These are phyloP conservation scores for Ochetophila trinervis DNA, from an alignment of 306 rosid genomes.

Conservation along the genomic window DNA sequence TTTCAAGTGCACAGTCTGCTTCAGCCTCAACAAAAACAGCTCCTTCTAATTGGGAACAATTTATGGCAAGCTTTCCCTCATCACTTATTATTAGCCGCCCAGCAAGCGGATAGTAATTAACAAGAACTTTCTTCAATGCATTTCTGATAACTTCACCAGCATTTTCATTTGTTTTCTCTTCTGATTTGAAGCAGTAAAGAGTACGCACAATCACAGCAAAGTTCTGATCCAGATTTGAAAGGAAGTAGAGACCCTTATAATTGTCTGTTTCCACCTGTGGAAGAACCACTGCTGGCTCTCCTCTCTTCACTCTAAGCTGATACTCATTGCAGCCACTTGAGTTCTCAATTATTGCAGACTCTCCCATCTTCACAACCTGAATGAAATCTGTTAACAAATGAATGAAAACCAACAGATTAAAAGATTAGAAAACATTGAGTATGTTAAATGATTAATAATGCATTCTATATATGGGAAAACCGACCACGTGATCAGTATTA, in stretches of 20 bases:
- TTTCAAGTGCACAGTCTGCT: constrained; percentile 51
- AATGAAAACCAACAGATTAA: neutral
- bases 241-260: constrained; percentile 50
- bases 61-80: constrained; percentile 71
- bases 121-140: constrained; percentile 62
- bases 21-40: constrained; percentile 80
- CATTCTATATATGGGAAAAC: too few species aligned
- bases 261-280: constrained; percentile 51
- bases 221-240: constrained; percentile 74
- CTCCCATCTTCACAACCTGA: constrained; percentile 22
- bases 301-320: constrained; percentile 43
- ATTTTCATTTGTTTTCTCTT: constrained; percentile 43
- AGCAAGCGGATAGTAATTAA: constrained; percentile 61
- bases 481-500: too few species aligned
- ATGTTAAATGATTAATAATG: too few species aligned
- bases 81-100: constrained; percentile 51
- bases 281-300: constrained; percentile 46
- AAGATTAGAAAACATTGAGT: neutral
- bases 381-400: constrained; percentile 10
- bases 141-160: constrained; percentile 47
- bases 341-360: constrained; percentile 32
- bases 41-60: constrained; percentile 58
- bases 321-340: neutral
- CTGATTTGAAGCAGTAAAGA: constrained; percentile 57
- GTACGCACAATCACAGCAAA: constrained; percentile 59